Evolutionary conservation across 228 moss, liverwort and hornwort species (phyloP).

Genomic region (Sphagnum magellanicum): DNA sequence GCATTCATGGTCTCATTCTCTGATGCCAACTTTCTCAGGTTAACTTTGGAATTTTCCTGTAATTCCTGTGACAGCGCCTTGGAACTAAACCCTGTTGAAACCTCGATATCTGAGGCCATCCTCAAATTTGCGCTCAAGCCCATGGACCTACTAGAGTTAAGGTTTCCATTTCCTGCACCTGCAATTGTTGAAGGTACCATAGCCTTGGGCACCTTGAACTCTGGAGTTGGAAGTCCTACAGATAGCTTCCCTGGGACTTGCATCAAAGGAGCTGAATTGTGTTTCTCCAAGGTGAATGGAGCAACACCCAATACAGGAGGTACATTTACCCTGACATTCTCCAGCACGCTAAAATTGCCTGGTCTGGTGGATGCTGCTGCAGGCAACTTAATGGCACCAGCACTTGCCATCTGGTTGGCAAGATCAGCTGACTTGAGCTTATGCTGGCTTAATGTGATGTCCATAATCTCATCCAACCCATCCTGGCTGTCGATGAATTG

Average conservation of each 20-base stretch:
- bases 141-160: too few relatives aligned
- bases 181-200: conserved; percentile 11
- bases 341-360: too few relatives aligned
- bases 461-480: conserved; percentile 77
- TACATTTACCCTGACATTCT: too few relatives aligned
- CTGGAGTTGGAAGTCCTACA: conserved; percentile 14
- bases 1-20: too few relatives aligned
- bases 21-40: too few relatives aligned
- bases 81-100: too few relatives aligned
- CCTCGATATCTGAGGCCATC: too few relatives aligned
- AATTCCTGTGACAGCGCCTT: too few relatives aligned
- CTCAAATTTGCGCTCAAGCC: too few relatives aligned
- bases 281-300: conserved; percentile 3
- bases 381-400: conserved; percentile 9
- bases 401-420: conserved; percentile 5
- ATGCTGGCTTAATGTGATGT: conserved; percentile 63
- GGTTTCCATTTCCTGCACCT: neutral
- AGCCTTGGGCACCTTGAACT: conserved; percentile 49
- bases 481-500: conserved; percentile 75
- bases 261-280: conserved; percentile 13
- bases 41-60: too few relatives aligned
- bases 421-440: conserved; percentile 34
- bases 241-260: conserved; percentile 13
- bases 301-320: too few relatives aligned
- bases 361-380: conserved; percentile 18